Base-by-base conservation (phyloP, 2,329 filamentous ascomycete species). In the Colletotrichum chlorophyti region DNA sequence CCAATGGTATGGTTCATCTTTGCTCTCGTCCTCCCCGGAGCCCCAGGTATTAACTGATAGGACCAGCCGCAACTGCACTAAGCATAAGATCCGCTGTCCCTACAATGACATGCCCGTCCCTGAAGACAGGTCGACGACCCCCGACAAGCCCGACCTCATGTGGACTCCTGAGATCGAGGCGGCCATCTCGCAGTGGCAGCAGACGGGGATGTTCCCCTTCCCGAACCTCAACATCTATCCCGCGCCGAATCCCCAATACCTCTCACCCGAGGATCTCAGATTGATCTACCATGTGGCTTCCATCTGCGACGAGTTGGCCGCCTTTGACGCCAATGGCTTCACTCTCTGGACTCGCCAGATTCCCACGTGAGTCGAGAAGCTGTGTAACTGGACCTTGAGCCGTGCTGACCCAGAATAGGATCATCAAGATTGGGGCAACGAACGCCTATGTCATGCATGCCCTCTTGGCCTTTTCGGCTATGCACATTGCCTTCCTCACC, bases 81-180 rank as follows among this genome's bases (percentile, higher is more conserved):
- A 98, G 79, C 95, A 99, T 79, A 97, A 97, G 79, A 95, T 96
- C 68, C 91, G 93, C 69, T 99, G 95, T 77, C 95, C 97, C 68
- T 99, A 98, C 80, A 96, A 97, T 83, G 93, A 98, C 72, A 87
- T 88, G 70, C 85, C 90, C 45, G 81, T 85, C 41, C 82, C 88
- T 57, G 87, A 90, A 65, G 80, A 85, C 65, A 79, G 85, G 65
- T 81, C 83, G 32, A 79, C 80, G 37, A 85, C 84, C 64, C 85
- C 86, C 63, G 81, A 83, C 65, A 86, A 84, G 74, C 81, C 85
- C 57, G 85, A 88, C 68, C 83, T 98, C 51, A 86, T 95, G 72
- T 96, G 93, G 88, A 93, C 90, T 37, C 89, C 91, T 14, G 89
- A 94, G 68, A 91, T 95, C 65, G 91, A 97, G 76, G 84, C 84